A percentile compares a stretch with the other conserved stretches of the same genome.
phyloP scores from a whole-genome alignment of 768 basidiomycete species.

The Arthromyces matolae region DNA sequence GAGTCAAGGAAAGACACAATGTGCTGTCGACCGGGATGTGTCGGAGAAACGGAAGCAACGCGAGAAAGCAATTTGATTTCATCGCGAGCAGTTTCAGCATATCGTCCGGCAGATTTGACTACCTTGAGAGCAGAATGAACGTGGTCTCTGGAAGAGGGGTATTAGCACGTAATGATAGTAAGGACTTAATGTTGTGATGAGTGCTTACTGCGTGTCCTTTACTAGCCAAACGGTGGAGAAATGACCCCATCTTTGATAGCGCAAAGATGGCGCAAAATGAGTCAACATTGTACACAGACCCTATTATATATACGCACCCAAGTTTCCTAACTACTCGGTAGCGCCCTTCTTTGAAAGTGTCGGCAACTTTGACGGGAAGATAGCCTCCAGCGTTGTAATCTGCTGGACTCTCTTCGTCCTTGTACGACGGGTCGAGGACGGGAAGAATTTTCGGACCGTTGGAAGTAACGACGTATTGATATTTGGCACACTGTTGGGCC shows the following conservation, averaged over 20 bases:
- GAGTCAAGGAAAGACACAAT: conserved; percentile 90
- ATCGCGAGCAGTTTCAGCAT: conserved; percentile 94
- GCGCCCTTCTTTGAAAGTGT: conserved; percentile 78
- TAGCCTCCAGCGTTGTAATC: conserved; percentile 83
- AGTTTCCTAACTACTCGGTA: conserved; percentile 89
- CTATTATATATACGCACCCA: conserved; percentile 47
- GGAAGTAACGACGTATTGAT: conserved; percentile 71
- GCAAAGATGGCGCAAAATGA: conserved; percentile 20
- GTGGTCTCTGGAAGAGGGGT: conserved; percentile 42
- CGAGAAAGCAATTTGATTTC: conserved; percentile 90
- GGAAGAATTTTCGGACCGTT: conserved; percentile 68
- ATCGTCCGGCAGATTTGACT: conserved; percentile 91
- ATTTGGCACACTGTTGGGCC: conserved; percentile 64
- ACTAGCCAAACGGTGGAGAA: conserved; percentile 95
- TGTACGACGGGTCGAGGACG: conserved; percentile 58
- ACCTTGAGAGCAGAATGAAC: conserved; percentile 90
- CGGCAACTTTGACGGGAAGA: conserved; percentile 75
- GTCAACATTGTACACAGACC: conserved; percentile 19
- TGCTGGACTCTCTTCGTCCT: conserved; percentile 80
- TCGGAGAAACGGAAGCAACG: conserved; percentile 65
- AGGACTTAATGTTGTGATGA: conserved; percentile 14
- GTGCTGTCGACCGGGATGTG: conserved; percentile 74
- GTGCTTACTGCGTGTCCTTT: conserved; percentile 64
- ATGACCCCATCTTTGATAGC: conserved; percentile 74
- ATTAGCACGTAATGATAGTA: neutral